Evolutionary conservation across 1,139 yeast genomes (phyloP), one percentile per base, ranked within the genome.

Genomic region (Spencermartinsiella ligniputridi): DNA sequence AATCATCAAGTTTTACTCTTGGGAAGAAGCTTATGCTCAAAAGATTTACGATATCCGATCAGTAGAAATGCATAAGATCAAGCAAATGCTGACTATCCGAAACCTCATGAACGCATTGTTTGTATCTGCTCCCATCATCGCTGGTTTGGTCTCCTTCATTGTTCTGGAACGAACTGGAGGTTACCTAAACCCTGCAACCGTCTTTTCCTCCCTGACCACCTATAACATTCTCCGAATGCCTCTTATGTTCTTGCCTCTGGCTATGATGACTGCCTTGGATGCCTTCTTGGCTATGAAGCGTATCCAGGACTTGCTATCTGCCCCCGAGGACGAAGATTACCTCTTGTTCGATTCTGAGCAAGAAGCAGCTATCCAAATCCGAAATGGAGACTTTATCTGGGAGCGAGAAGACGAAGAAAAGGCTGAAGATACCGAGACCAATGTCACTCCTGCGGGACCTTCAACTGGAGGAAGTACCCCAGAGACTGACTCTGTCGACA

Each of bases 151-250:
- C 2, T 75, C 96, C 0, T 89, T 88, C 58, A 75, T 88, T 52
- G 81, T 81, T 0, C 72, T 84, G 49, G 77, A 78, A 49, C 67
- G 85, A 53, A 82, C 81, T 53, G 67, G 73, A 37, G 64, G 70
- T 19, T 58, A 57, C n/a, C 72, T 78, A 52, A 71, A 72, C 49
- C 82, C 95, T 1, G 90, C 88, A 2, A 68, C 75, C 29, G 79
- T 88, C n/a, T 89, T 89, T 60, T 77, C 96, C 0, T 83, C 96
- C 11, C 70, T 89, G 43, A 76, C 94, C 0, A 72, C 86, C 46
- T 89, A 88, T 69, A 81, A 81, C 53, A 74, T 79, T 30, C 70
- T 84, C 52, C 67, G 86, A 57, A 66, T 83, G 50, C 96, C 95
- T 24, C 72, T 85, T 64, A 71, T 86, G 57, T 68, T 86, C 56